Base-by-base conservation (phyloP, 495 filamentous ascomycete genomes). In the Penicillium desertorum region DNA sequence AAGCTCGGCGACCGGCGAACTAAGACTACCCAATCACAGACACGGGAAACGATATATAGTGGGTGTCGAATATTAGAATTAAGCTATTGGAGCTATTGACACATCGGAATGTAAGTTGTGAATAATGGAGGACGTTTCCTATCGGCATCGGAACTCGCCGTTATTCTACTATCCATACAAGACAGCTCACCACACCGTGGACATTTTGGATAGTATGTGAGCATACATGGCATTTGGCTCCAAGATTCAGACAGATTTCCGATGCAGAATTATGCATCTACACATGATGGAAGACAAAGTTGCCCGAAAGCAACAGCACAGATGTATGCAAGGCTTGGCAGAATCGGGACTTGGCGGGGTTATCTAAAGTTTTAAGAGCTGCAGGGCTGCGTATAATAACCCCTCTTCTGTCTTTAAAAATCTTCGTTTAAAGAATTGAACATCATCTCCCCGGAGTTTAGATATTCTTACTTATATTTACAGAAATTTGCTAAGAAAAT, bases 111-210 rank as follows among this genome's bases (percentile, higher is more conserved):
- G 23, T 12, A 29, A n/a, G 14, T 8, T 27, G 36, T 62, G 59
- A 62, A 36, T 62, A 65, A 65, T 58, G 27, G 43, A 8, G 6
- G n/a, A 39, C 48, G 14, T 42, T 17, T 20, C 23, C 45, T 57
- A 34, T 57, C 54, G 16, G 30, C 36, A 29, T 66, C 63, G 64
- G 58, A 42, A 43, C 22, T 46, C 58, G 50, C 63, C 65, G 58
- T 48, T 57, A 37, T 7, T 17, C 16, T 7, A 6, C 34, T 7
- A n/a, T 14, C 5, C 14, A 36, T 36, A 5, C 12, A 36, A 12
- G 1, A 61, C 60, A 54, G 64, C 57, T 69, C 64, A 61, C 68
- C 61, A 4, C 5, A 0, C 55, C 48, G 14, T 46, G 34, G 25
- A 43, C 23, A 1, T 22, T 32, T 12, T 47, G 23, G n/a, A 55